Conservation (phyloP, 1,139 yeast species). For the Nakaseomyces uthaithaninus region DNA sequence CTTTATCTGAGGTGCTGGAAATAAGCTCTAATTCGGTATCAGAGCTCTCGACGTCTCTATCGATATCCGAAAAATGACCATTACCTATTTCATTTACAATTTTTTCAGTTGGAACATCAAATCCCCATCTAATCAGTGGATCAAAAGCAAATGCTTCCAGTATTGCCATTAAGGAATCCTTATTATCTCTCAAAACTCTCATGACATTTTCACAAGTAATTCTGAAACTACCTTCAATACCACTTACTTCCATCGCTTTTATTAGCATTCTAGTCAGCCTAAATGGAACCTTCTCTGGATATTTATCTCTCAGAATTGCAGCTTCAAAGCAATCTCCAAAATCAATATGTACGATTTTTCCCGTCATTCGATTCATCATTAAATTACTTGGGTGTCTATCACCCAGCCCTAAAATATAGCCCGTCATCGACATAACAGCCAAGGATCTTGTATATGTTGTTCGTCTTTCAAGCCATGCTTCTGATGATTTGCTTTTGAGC, state of each 20-base stretch:
- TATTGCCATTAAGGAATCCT: constrained; percentile 95
- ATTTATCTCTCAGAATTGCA: constrained; percentile 89
- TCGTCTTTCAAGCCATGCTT: constrained; percentile 95
- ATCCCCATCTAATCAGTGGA: constrained; percentile 98
- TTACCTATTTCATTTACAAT: constrained; percentile 62
- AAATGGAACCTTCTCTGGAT: constrained; percentile 97
- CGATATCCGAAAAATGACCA: neutral
- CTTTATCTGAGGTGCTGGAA: constrained; percentile 61
- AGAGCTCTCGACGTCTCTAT: constrained; percentile 33
- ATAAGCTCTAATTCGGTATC: constrained; percentile 51
- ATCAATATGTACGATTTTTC: constrained; percentile 94
- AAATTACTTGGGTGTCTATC: constrained; percentile 97
- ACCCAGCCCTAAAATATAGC: constrained; percentile 91
- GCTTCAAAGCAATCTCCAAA: constrained; percentile 99
- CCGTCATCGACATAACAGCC: constrained; percentile 98
- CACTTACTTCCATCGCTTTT: constrained; percentile 98
- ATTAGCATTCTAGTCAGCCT: constrained; percentile 94
- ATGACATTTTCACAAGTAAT: constrained; percentile 96
- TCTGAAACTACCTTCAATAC: constrained; percentile 94
- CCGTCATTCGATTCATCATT: constrained; percentile 90
- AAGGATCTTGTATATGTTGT: constrained; percentile 92
- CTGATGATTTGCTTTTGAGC: constrained; percentile 93
- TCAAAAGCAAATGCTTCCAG: constrained; percentile 98
- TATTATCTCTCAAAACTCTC: constrained; percentile 86
- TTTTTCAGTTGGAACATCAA: constrained; percentile 79